Base-by-base conservation (phyloP, 345 rosid genomes). In the Bruguiera gymnorhiza region DNA sequence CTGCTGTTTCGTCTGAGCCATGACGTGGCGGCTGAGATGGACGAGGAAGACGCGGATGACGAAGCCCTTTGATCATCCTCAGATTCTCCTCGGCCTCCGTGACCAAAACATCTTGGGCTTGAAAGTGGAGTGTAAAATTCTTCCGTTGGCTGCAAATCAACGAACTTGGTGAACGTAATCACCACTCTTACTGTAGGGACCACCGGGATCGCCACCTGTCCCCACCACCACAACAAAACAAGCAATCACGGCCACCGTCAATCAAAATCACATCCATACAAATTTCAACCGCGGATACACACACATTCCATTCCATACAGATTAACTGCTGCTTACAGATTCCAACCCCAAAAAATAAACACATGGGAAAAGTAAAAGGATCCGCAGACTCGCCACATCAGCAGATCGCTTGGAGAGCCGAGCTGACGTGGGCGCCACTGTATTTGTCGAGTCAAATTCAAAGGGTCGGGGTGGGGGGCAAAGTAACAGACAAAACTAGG, bases 191-290 rank as follows among this genome's bases (percentile, higher is more conserved):
- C 98, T 0, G 99, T 92, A 5, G 99, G 99, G 68, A 95, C 94
- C 77, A 95, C 99, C 64, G 99, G 99, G 66, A 95, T 95, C 0
- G 99, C 96, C 72, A 95, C 75, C 99, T 95, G 93, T n/a, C 39
- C 19, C 66, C 73, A 65, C 36, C 58, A 50, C 66, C 24, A 19
- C 32, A 59, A 0, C 24, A 24, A 24, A 37, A 63, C 16, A 24
- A 64, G 8, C 23, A 29, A 46, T 29, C 37, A 34, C 9, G 70
- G 60, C 26, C 60, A 27, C 0, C 31, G 55, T 56, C 56, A 68
- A 31, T 6, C 31, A 48, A 29, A 69, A 26, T 15, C 48, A 56
- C 37, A 64, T 56, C 68, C 70, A 46, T 27, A 13, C 8, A 43
- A 11, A 10, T 0, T 11, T 3, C 16, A 43, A 13, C 50, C 7